Conservation (phyloP, 106 monocot genomes). For the Dioscorea zingiberensis region DNA sequence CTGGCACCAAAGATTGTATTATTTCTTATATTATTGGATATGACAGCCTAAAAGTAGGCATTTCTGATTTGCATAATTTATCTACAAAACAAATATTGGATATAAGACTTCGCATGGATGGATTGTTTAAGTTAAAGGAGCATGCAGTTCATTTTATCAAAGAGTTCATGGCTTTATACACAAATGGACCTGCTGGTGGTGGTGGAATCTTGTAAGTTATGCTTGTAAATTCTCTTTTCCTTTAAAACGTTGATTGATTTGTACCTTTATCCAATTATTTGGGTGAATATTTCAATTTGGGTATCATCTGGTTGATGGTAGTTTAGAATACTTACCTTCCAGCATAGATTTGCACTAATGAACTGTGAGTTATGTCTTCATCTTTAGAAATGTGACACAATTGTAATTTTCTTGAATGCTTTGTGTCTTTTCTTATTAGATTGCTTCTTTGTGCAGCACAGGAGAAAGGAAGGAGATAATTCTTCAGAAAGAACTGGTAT, state of each 20-base stretch:
- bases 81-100: conserved; percentile 36
- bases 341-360: too few relatives aligned
- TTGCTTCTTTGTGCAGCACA: conserved; percentile 47
- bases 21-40: conserved; percentile 77
- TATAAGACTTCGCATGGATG: conserved; percentile 93
- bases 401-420: too few relatives aligned
- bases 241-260: too few relatives aligned
- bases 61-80: background rate
- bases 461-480: conserved; percentile 79
- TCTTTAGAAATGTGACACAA: too few relatives aligned
- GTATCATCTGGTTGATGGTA: too few relatives aligned
- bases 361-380: too few relatives aligned
- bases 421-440: too few relatives aligned
- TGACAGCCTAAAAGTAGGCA: conserved; percentile 71
- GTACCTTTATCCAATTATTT: too few relatives aligned
- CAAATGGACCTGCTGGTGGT: conserved; percentile 98
- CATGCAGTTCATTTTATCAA: conserved; percentile 63
- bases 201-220: conserved; percentile 75
- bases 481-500: conserved; percentile 79
- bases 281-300: too few relatives aligned
- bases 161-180: conserved; percentile 90
- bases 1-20: conserved; percentile 56
- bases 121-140: conserved; percentile 60
- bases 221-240: background rate
- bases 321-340: too few relatives aligned